phyloP scores from a whole-genome alignment of 1,284 basidiomycete species.

The Flammula alnicola region DNA sequence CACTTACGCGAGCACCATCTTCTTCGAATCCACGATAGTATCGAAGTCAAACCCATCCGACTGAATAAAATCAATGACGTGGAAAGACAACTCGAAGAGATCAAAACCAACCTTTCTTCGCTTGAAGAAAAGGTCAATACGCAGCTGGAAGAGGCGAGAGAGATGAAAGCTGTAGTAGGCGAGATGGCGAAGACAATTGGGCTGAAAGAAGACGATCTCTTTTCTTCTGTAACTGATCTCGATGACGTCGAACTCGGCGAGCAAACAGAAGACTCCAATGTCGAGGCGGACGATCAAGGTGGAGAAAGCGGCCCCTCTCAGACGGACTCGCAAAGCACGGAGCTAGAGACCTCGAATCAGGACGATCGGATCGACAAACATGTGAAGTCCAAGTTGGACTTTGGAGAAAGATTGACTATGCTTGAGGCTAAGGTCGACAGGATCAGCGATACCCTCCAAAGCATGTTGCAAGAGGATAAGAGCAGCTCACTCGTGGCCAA shows the following conservation, averaged over 20 bases:
- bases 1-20: conserved; percentile 10
- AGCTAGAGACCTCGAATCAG: too few relatives aligned
- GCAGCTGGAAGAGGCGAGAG: conserved; percentile 7
- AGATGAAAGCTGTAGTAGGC: neutral
- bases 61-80: conserved; percentile 2
- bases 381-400: neutral
- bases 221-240: neutral
- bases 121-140: conserved; percentile 8
- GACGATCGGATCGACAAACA: neutral
- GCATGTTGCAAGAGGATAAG: neutral
- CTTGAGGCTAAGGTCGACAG: neutral
- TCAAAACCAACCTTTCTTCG: conserved; percentile 11
- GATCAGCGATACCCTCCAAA: neutral
- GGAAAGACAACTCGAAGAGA: conserved; percentile 8
- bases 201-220: neutral
- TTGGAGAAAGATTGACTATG: neutral
- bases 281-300: neutral
- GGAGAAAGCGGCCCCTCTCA: too few relatives aligned
- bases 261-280: neutral
- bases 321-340: too few relatives aligned
- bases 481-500: neutral
- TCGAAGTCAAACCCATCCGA: conserved; percentile 11
- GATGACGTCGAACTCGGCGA: neutral
- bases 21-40: conserved; percentile 11
- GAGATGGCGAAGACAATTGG: neutral